Base-by-base conservation (phyloP, 192 early-diverging fungal genomes). In the Coemansia sp. region DNA sequence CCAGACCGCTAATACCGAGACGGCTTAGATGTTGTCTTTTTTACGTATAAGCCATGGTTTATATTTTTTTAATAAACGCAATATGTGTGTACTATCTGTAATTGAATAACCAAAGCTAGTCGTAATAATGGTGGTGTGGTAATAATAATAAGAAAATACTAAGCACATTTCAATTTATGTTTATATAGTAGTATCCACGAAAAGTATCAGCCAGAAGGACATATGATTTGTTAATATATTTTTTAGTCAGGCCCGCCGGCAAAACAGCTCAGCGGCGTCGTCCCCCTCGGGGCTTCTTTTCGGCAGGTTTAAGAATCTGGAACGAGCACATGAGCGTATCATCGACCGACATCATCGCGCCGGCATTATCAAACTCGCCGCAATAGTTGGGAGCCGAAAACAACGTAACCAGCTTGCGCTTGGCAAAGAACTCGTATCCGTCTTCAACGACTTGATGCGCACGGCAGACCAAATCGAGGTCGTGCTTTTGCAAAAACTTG, bases 361-460 rank as follows among this genome's bases (percentile, higher is more conserved):
- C 91, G 16, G 89, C 89, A 68, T 93, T 93, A 60, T 93, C 91
- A 68, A 93, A 93, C 69, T 93, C 91, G 22, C 94, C 94, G 69
- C 95, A 97, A 65, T 96, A 97, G 69, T 96, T 96, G n/a, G 95
- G 95, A 27, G 94, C 95, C 19, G 91, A 94, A 73, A 98, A 98
- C 62, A 98, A 77, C 8, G 96, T 98, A 41, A 98, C 96, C 41
- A 98, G 73, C 69, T 95, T 92, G 45, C 96, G 86, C 78, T 96
- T 95, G 51, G 94, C 94, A 85, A 98, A 98, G 73, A 98, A 98
- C 75, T 98, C 96, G 69, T 98, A 98, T 14, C 96, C 96, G 76
- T 98, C 96, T 71, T 98, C 96, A 9, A 96, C 94, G 4, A 98
- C 96, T 81, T 96, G 94, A 84, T 98, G 96, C 19, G 96, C 96